Evolutionary conservation across 805 yeast species (phyloP).

Genomic region (Debaryomyces hansenii): DNA sequence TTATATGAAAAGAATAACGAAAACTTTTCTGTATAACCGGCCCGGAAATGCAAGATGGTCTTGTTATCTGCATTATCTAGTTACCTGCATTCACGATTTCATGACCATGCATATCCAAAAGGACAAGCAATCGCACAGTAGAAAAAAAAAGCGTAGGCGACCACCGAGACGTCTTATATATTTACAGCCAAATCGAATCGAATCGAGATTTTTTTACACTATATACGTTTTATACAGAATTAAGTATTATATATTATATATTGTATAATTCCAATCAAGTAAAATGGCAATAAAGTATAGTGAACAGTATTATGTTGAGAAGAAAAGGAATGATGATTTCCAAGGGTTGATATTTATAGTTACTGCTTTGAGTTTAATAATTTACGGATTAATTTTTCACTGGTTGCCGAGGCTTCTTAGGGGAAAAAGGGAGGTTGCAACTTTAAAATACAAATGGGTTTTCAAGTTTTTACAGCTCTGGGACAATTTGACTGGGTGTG

Average conservation of each 20-base stretch:
- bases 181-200: no score
- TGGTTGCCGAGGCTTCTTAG: conserved; percentile 42
- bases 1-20: no score
- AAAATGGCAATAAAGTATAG: conserved; percentile 28
- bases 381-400: conserved; percentile 43
- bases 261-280: neutral
- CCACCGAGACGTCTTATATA: no score
- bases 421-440: conserved; percentile 14
- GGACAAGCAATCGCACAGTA: no score
- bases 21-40: no score
- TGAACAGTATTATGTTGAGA: conserved; percentile 40
- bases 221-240: neutral
- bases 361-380: conserved; percentile 21
- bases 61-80: no score
- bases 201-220: no score
- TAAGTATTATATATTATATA: neutral
- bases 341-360: conserved; percentile 36
- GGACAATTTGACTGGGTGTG: conserved; percentile 27
- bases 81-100: no score
- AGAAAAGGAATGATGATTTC: conserved; percentile 31
- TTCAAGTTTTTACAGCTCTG: conserved; percentile 28
- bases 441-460: conserved; percentile 15
- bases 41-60: no score
- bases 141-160: no score
- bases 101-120: no score